Conservation (phyloP, 139 green algal genomes). For the Tetraselmis striata region DNA sequence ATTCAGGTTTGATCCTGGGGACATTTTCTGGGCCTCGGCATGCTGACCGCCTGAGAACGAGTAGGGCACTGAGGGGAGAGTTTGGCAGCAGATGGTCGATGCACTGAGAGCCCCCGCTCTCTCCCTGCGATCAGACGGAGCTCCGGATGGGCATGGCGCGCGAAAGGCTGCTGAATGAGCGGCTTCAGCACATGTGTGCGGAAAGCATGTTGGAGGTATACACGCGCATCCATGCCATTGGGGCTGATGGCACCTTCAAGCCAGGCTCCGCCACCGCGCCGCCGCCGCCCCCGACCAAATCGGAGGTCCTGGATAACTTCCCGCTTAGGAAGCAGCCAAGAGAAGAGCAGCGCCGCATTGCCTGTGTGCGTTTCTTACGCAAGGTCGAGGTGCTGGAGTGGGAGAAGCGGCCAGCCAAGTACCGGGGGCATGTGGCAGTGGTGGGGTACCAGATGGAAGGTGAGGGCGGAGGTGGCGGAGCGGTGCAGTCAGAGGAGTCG, state of each 20-base stretch:
- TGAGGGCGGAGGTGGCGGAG: too few relatives aligned
- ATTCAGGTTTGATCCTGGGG: not conserved
- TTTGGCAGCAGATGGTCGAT: too few relatives aligned
- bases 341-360: not conserved
- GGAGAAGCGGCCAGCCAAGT: not conserved
- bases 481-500: not conserved
- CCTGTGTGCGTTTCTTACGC: not conserved
- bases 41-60: too few relatives aligned
- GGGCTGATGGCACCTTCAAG: not conserved
- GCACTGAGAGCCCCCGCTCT: too few relatives aligned
- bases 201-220: not conserved
- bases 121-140: too few relatives aligned
- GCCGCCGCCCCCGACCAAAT: not conserved
- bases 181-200: not conserved
- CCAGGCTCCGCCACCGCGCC: not conserved
- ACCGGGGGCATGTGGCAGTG: not conserved
- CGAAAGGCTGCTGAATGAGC: not conserved
- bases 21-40: too few relatives aligned
- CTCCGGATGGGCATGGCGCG: not conserved
- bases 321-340: not conserved
- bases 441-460: not conserved
- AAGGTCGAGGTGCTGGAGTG: not conserved
- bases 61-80: too few relatives aligned
- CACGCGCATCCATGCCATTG: not conserved
- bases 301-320: not conserved